Conservation (phyloP, 257 asterid species). For the Solanum clarkiae region DNA sequence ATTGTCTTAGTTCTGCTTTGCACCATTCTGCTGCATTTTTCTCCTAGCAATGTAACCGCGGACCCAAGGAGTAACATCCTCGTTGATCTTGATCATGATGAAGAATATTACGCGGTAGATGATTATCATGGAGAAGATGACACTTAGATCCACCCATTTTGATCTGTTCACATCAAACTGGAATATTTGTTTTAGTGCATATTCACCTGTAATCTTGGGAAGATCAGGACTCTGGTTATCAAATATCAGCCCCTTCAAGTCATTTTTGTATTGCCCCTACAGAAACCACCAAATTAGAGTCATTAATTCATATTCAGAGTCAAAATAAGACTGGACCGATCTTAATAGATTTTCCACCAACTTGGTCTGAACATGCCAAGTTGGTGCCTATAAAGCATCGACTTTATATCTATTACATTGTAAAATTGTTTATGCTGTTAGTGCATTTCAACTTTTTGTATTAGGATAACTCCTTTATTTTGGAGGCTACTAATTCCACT, state of each 20-base stretch:
- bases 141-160: slow-evolving; percentile 77
- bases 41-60: slow-evolving; percentile 78
- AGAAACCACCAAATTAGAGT: neutral
- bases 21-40: slow-evolving; percentile 56
- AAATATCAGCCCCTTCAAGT: neutral
- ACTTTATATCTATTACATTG: neutral
- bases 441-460: neutral
- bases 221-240: neutral
- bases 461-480: neutral
- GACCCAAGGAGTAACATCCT: slow-evolving; percentile 90
- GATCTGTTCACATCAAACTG: slow-evolving; percentile 44
- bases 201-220: neutral
- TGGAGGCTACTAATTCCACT: neutral
- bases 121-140: slow-evolving; percentile 70
- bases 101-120: slow-evolving; percentile 75
- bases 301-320: neutral
- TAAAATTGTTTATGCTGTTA: neutral
- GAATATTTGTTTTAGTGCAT: neutral
- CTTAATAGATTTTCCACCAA: neutral
- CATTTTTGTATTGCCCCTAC: neutral
- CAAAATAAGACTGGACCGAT: neutral
- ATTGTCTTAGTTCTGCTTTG: slow-evolving; percentile 28
- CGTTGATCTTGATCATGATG: slow-evolving; percentile 73
- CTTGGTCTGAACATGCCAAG: neutral
- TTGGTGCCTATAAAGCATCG: neutral